These are phyloP conservation scores for Phytophthora pluvialis DNA, from an alignment of 352 stramenopile species.

Conservation along the genomic window DNA sequence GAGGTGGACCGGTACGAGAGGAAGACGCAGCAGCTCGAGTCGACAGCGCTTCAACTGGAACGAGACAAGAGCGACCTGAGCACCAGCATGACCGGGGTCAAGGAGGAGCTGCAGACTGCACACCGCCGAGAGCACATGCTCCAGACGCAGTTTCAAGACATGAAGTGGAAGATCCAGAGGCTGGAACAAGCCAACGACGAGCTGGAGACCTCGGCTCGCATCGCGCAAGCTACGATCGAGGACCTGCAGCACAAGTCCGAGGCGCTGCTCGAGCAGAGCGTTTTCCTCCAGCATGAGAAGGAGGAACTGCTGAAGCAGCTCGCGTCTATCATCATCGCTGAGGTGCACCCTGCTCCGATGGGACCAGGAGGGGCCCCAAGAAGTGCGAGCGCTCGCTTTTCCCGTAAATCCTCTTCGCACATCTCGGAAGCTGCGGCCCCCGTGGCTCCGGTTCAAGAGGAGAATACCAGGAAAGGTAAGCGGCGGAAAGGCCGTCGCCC, in stretches of 20 bases:
- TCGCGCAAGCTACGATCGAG: slow-evolving; percentile 63
- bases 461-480: slow-evolving; percentile 28
- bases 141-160: slow-evolving; percentile 45
- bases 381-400: slow-evolving; percentile 32
- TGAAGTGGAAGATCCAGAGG: slow-evolving; percentile 74
- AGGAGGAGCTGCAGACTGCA: slow-evolving; percentile 40
- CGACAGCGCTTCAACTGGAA: slow-evolving; percentile 32
- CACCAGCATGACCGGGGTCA: not conserved
- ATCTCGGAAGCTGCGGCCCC: slow-evolving; percentile 25
- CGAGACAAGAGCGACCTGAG: slow-evolving; percentile 36
- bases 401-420: slow-evolving; percentile 36
- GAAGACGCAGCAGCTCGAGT: slow-evolving; percentile 39
- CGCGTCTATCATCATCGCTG: slow-evolving; percentile 34
- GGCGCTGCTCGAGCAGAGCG: slow-evolving; percentile 60
- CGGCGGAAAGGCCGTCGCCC: slow-evolving; percentile 45
- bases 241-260: slow-evolving; percentile 70
- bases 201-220: slow-evolving; percentile 65
- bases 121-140: slow-evolving; percentile 42
- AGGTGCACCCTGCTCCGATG: slow-evolving; percentile 39
- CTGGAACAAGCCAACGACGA: slow-evolving; percentile 79
- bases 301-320: slow-evolving; percentile 55
- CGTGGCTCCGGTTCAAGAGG: slow-evolving; percentile 9
- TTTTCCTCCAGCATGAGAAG: slow-evolving; percentile 76
- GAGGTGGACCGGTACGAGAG: slow-evolving; percentile 67
- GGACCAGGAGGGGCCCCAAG: slow-evolving; percentile 4